These are phyloP conservation scores for Clonostachys chloroleuca DNA, from an alignment of 2,329 filamentous ascomycete species.

Conservation along the genomic window DNA sequence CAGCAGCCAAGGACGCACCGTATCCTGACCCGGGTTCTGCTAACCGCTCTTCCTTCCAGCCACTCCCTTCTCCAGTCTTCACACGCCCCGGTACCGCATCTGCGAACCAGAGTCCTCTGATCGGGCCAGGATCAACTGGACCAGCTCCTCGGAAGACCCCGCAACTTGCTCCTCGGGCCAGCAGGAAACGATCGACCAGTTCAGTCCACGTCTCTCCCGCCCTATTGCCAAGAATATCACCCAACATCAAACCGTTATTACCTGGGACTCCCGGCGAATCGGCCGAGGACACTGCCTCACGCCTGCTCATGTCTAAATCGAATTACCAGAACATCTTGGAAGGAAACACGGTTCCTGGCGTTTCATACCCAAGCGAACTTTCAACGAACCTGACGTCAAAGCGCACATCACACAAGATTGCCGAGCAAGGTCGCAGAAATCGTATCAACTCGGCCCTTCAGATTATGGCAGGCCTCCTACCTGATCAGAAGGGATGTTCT, in stretches of 20 bases:
- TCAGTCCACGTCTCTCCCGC: slow-evolving; percentile 83
- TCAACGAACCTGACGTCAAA: slow-evolving; percentile 95
- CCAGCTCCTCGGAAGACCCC: slow-evolving; percentile 48
- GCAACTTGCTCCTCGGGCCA: slow-evolving; percentile 48
- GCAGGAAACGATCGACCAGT: slow-evolving; percentile 69
- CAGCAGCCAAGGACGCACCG: slow-evolving; percentile 7
- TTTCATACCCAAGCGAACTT: slow-evolving; percentile 84
- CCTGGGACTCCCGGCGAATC: slow-evolving; percentile 53
- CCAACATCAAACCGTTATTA: slow-evolving; percentile 87
- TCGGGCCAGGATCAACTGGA: slow-evolving; percentile 44
- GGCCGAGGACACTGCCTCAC: slow-evolving; percentile 57
- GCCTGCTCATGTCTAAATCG: slow-evolving; percentile 86
- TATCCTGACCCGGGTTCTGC: slow-evolving; percentile 30
- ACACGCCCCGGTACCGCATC: slow-evolving; percentile 37
- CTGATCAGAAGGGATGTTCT: slow-evolving; percentile 41
- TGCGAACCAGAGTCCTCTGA: slow-evolving; percentile 63
- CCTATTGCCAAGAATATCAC: slow-evolving; percentile 83
- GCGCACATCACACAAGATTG: slow-evolving; percentile 95
- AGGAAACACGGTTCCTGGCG: slow-evolving; percentile 83
- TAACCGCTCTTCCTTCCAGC: slow-evolving; percentile 46
- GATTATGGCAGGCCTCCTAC: slow-evolving; percentile 85
- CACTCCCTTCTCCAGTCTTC: slow-evolving; percentile 43
- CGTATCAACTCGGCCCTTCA: slow-evolving; percentile 91
- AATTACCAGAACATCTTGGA: slow-evolving; percentile 98
- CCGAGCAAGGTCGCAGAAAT: slow-evolving; percentile 91